These are phyloP conservation scores for Penstemon eatonii DNA, from an alignment of 257 asterid species.

Conservation along the genomic window DNA sequence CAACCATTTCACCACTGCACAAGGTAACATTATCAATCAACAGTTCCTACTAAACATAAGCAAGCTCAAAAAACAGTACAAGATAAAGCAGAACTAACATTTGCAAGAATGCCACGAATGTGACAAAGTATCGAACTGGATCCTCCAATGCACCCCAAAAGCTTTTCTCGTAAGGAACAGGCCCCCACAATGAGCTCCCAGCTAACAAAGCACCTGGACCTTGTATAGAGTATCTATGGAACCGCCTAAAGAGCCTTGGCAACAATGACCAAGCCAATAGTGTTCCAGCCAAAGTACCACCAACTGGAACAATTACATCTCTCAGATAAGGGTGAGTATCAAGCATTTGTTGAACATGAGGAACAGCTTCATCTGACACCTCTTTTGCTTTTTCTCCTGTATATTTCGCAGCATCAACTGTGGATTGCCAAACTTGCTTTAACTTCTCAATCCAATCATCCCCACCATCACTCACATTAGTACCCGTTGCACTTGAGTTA, in stretches of 20 bases:
- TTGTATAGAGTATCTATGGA: slow-evolving; percentile 61
- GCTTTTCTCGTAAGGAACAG: slow-evolving; percentile 85
- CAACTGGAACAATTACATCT: slow-evolving; percentile 81
- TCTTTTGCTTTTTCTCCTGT: slow-evolving; percentile 65
- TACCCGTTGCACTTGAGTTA: slow-evolving; percentile 37
- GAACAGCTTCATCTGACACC: slow-evolving; percentile 50
- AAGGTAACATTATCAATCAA: slow-evolving; percentile 19
- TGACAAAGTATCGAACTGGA: slow-evolving; percentile 69
- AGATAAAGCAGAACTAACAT: slow-evolving; percentile 51
- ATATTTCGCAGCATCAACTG: slow-evolving; percentile 46
- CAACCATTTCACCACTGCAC: slow-evolving; percentile 77
- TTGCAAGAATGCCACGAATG: slow-evolving; percentile 73
- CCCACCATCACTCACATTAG: slow-evolving; percentile 37
- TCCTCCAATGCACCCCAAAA: slow-evolving; percentile 91
- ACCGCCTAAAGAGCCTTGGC: slow-evolving; percentile 71
- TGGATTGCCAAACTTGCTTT: slow-evolving; percentile 59
- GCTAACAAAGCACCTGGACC: slow-evolving; percentile 69
- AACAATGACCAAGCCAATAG: slow-evolving; percentile 77
- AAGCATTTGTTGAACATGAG: slow-evolving; percentile 64
- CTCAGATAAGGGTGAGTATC: slow-evolving; percentile 76
- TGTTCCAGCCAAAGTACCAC: slow-evolving; percentile 69
- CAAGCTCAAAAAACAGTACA: slow-evolving; percentile 7
- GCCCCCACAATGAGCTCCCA: slow-evolving; percentile 59
- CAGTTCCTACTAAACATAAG: slow-evolving; percentile 11
- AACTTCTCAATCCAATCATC: slow-evolving; percentile 58